These are phyloP conservation scores for Handroanthus guayacan DNA, from an alignment of 257 asterid genomes.

Conservation along the genomic window DNA sequence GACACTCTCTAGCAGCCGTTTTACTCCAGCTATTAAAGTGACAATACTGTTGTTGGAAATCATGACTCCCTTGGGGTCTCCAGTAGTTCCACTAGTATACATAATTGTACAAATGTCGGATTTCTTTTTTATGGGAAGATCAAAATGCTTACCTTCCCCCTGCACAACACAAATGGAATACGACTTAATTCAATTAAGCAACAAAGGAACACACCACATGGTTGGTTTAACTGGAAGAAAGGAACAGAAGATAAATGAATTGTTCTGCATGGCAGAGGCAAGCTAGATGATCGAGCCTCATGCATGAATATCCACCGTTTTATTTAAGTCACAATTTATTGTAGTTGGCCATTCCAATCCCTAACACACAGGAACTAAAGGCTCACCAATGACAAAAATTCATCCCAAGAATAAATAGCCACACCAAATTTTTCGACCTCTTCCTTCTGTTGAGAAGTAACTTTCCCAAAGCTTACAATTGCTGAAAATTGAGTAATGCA, in stretches of 20 bases:
- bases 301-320: neutral
- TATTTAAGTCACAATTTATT: neutral
- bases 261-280: slow-evolving; percentile 1
- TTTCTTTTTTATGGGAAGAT: slow-evolving; percentile 83
- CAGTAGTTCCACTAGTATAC: slow-evolving; percentile 99
- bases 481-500: slow-evolving; percentile 55
- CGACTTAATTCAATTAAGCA: slow-evolving; percentile 24
- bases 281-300: neutral
- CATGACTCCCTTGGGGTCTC: slow-evolving; percentile 98
- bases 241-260: slow-evolving; percentile 19
- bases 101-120: slow-evolving; percentile 92
- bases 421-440: slow-evolving; percentile 66
- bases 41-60: slow-evolving; percentile 87
- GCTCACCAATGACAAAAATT: slow-evolving; percentile 77
- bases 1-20: slow-evolving; percentile 63
- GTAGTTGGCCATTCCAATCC: slow-evolving; percentile 1
- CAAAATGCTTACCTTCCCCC: slow-evolving; percentile 73
- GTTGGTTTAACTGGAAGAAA: slow-evolving; percentile 15
- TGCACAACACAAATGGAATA: slow-evolving; percentile 49
- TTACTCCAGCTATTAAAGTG: slow-evolving; percentile 80
- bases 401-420: slow-evolving; percentile 79
- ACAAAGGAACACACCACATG: slow-evolving; percentile 33
- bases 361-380: slow-evolving; percentile 32
- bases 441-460: slow-evolving; percentile 72
- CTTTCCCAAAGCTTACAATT: slow-evolving; percentile 85